Percentiles rank a stretch among this genome's conserved stretches.
Conservation (phyloP, 371 early-diverging fungal species). For the Rhizopus stolonifer region DNA sequence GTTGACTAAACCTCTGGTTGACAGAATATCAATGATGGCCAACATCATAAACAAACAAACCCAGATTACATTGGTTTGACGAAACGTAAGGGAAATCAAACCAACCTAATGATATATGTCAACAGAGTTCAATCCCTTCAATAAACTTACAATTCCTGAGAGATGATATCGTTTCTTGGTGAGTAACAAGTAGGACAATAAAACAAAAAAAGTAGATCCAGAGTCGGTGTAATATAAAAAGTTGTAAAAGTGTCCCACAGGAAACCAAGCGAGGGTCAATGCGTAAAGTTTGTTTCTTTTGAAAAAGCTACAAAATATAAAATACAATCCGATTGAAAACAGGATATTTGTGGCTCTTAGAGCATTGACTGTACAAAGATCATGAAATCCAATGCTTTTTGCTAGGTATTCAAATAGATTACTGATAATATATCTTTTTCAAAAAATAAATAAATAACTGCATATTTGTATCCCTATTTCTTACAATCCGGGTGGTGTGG, state of each 20-base stretch:
- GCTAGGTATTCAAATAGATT: slow-evolving; percentile 19
- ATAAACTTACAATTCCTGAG: slow-evolving; percentile 62
- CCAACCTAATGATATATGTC: too few relatives aligned
- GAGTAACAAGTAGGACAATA: slow-evolving; percentile 64
- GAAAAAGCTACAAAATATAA: slow-evolving; percentile 41
- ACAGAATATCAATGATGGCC: slow-evolving; percentile 29
- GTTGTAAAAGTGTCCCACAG: slow-evolving; percentile 81
- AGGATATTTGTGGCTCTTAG: slow-evolving; percentile 64
- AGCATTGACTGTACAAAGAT: slow-evolving; percentile 46
- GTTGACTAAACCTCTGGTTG: neutral
- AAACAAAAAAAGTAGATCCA: slow-evolving; percentile 78
- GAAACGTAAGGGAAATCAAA: slow-evolving; percentile 64
- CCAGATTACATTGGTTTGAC: slow-evolving; percentile 96
- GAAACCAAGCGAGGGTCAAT: slow-evolving; percentile 68
- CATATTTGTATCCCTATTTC: too few relatives aligned
- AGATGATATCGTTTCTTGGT: slow-evolving; percentile 43
- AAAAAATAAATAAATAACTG: too few relatives aligned
- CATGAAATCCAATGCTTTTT: slow-evolving; percentile 3
- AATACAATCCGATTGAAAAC: slow-evolving; percentile 53
- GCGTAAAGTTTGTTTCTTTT: slow-evolving; percentile 38
- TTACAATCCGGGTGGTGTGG: slow-evolving; percentile 96
- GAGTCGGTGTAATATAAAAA: slow-evolving; percentile 93
- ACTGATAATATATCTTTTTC: slow-evolving; percentile 50
- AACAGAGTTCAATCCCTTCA: too few relatives aligned
- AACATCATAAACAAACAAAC: slow-evolving; percentile 57